These are phyloP conservation scores for Solanum hybrid DNA, from an alignment of 305 asterid species.

Conservation along the genomic window DNA sequence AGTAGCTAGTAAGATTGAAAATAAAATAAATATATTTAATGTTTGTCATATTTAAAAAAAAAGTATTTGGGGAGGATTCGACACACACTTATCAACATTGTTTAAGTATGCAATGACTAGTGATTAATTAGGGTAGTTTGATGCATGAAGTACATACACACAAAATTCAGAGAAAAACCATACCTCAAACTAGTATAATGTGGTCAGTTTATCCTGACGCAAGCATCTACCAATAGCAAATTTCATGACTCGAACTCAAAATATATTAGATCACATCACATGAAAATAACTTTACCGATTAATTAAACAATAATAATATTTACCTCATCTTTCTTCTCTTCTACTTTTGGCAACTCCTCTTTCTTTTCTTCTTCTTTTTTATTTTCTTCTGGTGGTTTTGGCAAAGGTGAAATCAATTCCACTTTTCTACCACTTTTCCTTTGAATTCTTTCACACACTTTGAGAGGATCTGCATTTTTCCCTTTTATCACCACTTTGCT, in stretches of 20 bases:
- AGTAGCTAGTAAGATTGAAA: not conserved
- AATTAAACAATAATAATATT: not conserved
- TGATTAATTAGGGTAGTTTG: not conserved
- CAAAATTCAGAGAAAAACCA: not conserved
- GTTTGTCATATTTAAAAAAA: not conserved
- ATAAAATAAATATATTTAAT: too few relatives aligned
- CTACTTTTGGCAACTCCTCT: conserved; percentile 24
- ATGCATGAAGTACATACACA: not conserved
- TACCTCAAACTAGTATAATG: not conserved
- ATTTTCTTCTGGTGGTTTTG: conserved; percentile 26
- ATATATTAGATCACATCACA: not conserved
- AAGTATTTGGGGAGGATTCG: not conserved
- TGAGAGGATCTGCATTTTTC: conserved; percentile 39
- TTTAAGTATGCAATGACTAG: not conserved
- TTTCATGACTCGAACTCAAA: not conserved
- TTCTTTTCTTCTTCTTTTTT: conserved; percentile 13
- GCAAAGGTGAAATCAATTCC: conserved; percentile 45
- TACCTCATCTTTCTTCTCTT: conserved; percentile 59
- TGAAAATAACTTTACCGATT: not conserved
- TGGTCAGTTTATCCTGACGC: accelerated
- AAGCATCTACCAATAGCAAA: not conserved
- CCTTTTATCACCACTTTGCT: conserved; percentile 62
- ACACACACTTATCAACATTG: not conserved
- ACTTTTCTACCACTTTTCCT: conserved; percentile 47
- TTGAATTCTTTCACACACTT: conserved; percentile 45